phyloP scores from a whole-genome alignment of 495 filamentous ascomycete species.

The Pyrenula massariospora region DNA sequence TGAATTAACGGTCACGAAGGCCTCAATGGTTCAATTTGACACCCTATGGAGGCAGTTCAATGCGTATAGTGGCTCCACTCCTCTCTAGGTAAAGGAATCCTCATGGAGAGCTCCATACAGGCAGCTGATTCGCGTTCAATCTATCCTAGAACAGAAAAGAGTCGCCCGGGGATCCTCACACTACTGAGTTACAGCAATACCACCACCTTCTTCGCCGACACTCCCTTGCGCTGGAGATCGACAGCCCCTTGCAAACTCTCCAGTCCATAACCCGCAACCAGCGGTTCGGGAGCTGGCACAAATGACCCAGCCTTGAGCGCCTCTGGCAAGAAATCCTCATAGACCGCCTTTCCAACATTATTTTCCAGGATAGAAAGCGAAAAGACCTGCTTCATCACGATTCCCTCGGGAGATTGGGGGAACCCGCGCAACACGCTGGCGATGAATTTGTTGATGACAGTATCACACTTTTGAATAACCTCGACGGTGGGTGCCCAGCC shows the following conservation, averaged over 20 bases:
- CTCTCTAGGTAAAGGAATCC: too few relatives aligned
- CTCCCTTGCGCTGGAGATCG: slow-evolving; percentile 23
- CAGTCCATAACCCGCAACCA: slow-evolving; percentile 24
- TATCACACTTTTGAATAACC: slow-evolving; percentile 1
- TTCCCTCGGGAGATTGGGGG: neutral
- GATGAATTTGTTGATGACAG: neutral
- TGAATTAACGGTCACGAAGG: too few relatives aligned
- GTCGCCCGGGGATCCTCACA: too few relatives aligned
- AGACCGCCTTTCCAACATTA: slow-evolving; percentile 18
- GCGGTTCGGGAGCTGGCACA: slow-evolving; percentile 17
- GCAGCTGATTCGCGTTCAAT: too few relatives aligned
- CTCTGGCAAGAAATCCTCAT: slow-evolving; percentile 16
- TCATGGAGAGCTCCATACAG: too few relatives aligned
- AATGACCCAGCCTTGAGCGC: slow-evolving; percentile 17
- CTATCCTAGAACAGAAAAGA: too few relatives aligned
- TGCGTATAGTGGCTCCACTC: too few relatives aligned
- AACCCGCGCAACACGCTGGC: slow-evolving; percentile 3
- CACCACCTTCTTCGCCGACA: slow-evolving; percentile 34
- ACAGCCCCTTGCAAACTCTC: slow-evolving; percentile 29
- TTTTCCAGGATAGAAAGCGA: neutral
- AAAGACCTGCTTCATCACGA: neutral
- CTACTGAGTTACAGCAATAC: slow-evolving; percentile 13
- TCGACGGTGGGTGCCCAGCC: slow-evolving; percentile 8
- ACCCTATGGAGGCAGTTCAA: too few relatives aligned
- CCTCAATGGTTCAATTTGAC: too few relatives aligned